Percentiles rank a stretch among this genome's conserved stretches.
These are phyloP conservation scores for Bremia lactucae DNA, from an alignment of 352 stramenopile genomes.

Conservation along the genomic window DNA sequence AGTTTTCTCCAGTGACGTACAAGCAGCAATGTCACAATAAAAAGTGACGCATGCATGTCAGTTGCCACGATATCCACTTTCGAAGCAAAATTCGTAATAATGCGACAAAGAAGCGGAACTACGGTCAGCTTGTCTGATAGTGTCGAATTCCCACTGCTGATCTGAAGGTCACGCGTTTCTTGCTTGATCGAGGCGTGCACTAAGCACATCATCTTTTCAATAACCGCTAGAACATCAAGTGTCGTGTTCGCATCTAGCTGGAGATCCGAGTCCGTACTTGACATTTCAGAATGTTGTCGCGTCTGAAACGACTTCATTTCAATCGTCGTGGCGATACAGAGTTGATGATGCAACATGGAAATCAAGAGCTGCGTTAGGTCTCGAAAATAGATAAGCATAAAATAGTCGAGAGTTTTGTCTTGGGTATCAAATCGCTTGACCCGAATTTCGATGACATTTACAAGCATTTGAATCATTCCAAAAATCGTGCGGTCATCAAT, in stretches of 20 bases:
- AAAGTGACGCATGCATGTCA: constrained; percentile 30
- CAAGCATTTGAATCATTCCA: constrained; percentile 51
- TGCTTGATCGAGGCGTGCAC: constrained; percentile 13
- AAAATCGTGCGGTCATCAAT: constrained; percentile 59
- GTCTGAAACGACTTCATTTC: constrained; percentile 53
- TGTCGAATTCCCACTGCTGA: constrained; percentile 5
- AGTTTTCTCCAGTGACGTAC: constrained; percentile 37
- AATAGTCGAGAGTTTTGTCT: constrained; percentile 33
- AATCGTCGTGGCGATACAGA: constrained; percentile 49
- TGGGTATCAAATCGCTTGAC: constrained; percentile 22
- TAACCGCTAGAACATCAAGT: constrained; percentile 13
- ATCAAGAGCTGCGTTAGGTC: constrained; percentile 49
- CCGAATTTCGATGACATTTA: constrained; percentile 32
- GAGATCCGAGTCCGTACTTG: constrained; percentile 7
- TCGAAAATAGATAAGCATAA: constrained; percentile 37
- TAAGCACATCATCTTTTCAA: constrained; percentile 14
- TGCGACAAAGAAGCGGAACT: constrained; percentile 19
- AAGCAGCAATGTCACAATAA: constrained; percentile 40
- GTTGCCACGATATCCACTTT: constrained; percentile 20
- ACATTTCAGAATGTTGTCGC: constrained; percentile 23
- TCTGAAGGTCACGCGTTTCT: constrained; percentile 8
- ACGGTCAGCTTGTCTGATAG: neutral
- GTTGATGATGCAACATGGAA: constrained; percentile 65
- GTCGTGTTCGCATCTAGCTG: constrained; percentile 15
- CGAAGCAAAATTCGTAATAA: constrained; percentile 19